A percentile compares a stretch with the other conserved stretches of the same genome.
phyloP scores from a whole-genome alignment of 2,329 filamentous ascomycete species.

The Akanthomyces lecanii region DNA sequence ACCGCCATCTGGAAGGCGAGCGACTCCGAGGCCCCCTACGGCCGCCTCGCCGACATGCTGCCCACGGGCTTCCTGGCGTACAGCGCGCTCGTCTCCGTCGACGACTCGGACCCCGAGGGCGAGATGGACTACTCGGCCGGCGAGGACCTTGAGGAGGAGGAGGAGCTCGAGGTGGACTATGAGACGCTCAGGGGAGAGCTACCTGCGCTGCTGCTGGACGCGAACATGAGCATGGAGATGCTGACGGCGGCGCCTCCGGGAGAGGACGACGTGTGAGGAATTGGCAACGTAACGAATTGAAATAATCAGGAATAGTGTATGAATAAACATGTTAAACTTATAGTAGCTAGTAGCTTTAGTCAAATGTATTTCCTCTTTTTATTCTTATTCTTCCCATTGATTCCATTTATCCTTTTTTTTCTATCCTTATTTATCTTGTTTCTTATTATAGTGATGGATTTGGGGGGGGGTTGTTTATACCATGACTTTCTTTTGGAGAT shows the following conservation, averaged over 20 bases:
- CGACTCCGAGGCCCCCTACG: slow-evolving; percentile 37
- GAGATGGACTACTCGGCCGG: slow-evolving; percentile 26
- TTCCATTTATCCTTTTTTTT: too few relatives aligned
- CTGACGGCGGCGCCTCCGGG: slow-evolving; percentile 15
- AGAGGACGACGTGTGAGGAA: not conserved
- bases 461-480: too few relatives aligned
- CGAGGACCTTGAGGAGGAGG: slow-evolving; percentile 29
- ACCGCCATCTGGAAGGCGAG: slow-evolving; percentile 75
- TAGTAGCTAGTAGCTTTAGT: too few relatives aligned
- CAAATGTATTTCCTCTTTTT: too few relatives aligned
- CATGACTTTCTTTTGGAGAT: too few relatives aligned
- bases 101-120: slow-evolving; percentile 23
- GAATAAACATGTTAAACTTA: too few relatives aligned
- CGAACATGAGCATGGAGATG: slow-evolving; percentile 21
- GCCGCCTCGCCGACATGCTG: slow-evolving; percentile 29
- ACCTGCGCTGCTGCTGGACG: slow-evolving; percentile 24
- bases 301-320: too few relatives aligned
- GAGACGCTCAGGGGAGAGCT: slow-evolving; percentile 25
- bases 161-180: slow-evolving; percentile 25
- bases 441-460: too few relatives aligned
- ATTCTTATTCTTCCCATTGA: too few relatives aligned
- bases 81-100: slow-evolving; percentile 20
- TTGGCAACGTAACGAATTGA: too few relatives aligned
- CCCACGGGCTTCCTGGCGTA: slow-evolving; percentile 29
- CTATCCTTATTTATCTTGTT: too few relatives aligned